A percentile compares a stretch with the other conserved stretches of the same genome.
Conservation (phyloP, 2,329 filamentous ascomycete genomes). For the Orbilia oligospora region DNA sequence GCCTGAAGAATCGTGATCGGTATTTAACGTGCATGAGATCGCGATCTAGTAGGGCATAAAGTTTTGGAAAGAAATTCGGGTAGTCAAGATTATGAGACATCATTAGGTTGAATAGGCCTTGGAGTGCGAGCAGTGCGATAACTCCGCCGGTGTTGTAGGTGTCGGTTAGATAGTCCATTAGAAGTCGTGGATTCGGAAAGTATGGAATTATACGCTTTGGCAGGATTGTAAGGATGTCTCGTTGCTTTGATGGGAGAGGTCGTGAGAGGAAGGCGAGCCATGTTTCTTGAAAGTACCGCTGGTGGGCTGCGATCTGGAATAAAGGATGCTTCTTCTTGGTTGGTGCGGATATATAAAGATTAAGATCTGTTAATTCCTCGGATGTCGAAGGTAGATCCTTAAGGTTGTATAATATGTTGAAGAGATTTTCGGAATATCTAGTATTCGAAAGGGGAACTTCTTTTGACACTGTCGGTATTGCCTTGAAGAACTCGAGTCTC, state of each 20-base stretch:
- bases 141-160: conserved; percentile 90
- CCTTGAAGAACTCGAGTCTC: conserved; percentile 83
- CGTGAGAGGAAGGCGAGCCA: conserved; percentile 84
- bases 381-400: conserved; percentile 52
- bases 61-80: conserved; percentile 90
- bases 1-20: conserved; percentile 90
- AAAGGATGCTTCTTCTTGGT: conserved; percentile 78
- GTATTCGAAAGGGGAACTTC: conserved; percentile 76
- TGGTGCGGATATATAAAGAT: conserved; percentile 70
- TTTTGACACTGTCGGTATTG: conserved; percentile 69
- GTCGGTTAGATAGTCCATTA: conserved; percentile 97
- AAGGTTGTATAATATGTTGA: conserved; percentile 65
- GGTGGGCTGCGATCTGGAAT: conserved; percentile 79
- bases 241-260: conserved; percentile 78
- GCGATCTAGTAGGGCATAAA: conserved; percentile 91
- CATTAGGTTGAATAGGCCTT: conserved; percentile 95
- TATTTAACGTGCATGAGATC: conserved; percentile 93
- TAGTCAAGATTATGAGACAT: conserved; percentile 95
- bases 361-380: conserved; percentile 42
- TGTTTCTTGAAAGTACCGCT: conserved; percentile 82
- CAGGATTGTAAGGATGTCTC: conserved; percentile 84
- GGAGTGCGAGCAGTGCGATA: conserved; percentile 87
- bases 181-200: conserved; percentile 87
- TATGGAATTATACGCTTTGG: conserved; percentile 85
- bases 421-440: conserved; percentile 79